These are phyloP conservation scores for Pyrenula massariospora DNA, from an alignment of 495 filamentous ascomycete species.

Conservation along the genomic window DNA sequence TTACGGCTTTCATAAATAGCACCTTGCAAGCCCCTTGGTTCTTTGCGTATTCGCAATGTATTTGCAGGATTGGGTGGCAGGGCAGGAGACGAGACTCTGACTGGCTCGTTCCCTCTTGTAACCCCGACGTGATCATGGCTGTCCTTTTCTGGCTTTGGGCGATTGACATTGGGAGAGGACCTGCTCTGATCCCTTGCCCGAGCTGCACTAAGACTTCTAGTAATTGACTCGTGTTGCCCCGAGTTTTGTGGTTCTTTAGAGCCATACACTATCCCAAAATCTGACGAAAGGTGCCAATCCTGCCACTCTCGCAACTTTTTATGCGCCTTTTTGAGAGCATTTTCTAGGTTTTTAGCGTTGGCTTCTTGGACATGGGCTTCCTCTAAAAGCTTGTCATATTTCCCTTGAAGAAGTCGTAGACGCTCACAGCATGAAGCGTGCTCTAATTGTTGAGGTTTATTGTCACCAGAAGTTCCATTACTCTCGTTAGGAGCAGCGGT, in stretches of 20 bases:
- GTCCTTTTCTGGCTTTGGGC: too few species aligned
- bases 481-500: not conserved
- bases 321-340: not conserved
- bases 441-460: not conserved
- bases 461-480: not conserved
- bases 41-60: not conserved
- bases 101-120: not conserved
- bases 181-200: too few species aligned
- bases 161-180: too few species aligned
- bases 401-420: not conserved
- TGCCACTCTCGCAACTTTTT: not conserved
- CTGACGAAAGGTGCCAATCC: not conserved
- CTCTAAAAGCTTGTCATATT: not conserved
- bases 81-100: not conserved
- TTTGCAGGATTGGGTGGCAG: not conserved
- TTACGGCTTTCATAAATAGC: not conserved
- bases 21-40: not conserved
- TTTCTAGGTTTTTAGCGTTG: not conserved
- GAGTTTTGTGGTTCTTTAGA: not conserved
- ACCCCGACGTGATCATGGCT: not conserved
- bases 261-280: not conserved
- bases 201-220: not conserved
- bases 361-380: not conserved
- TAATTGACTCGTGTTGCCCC: not conserved
- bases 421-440: not conserved